Conservation (phyloP, 768 basidiomycete genomes). For the Tephrocybe sp. region DNA sequence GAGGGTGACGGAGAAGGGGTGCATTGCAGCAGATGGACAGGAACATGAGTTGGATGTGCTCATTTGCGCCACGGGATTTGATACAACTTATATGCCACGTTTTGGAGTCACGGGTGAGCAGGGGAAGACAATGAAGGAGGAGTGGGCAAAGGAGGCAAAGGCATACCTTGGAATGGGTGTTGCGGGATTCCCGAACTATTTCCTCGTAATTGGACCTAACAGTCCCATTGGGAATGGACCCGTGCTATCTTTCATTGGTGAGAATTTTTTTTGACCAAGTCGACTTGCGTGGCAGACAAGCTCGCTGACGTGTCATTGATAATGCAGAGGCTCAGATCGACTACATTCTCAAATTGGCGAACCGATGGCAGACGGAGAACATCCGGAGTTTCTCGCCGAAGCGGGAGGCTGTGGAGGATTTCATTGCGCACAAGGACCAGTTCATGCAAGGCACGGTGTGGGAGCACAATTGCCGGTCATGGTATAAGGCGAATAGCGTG, state of each 20-base stretch:
- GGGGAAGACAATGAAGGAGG: conserved; percentile 27
- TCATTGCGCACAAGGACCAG: conserved; percentile 27
- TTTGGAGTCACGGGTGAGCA: conserved; percentile 30
- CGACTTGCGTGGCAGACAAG: background rate
- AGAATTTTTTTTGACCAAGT: no score
- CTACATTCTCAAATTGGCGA: conserved; percentile 32
- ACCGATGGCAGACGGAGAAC: conserved; percentile 36
- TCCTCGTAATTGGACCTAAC: conserved; percentile 31
- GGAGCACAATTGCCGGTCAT: conserved; percentile 29
- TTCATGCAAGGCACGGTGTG: conserved; percentile 36
- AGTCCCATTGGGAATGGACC: conserved; percentile 36
- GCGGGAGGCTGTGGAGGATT: conserved; percentile 32
- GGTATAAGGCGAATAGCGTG: conserved; percentile 31
- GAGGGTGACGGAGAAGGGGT: conserved; percentile 28
- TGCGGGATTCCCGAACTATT: conserved; percentile 34
- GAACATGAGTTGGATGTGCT: conserved; percentile 34
- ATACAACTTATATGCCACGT: conserved; percentile 31
- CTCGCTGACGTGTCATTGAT: conserved; percentile 3
- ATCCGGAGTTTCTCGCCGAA: conserved; percentile 36
- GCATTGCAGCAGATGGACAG: conserved; percentile 24
- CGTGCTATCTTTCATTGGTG: conserved; percentile 30
- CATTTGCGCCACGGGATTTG: conserved; percentile 39
- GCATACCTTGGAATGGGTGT: conserved; percentile 31
- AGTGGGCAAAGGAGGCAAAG: conserved; percentile 31
- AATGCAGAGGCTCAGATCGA: conserved; percentile 29